phyloP scores from a whole-genome alignment of 164 flowering plant species.

The Magnolia officinalis region DNA sequence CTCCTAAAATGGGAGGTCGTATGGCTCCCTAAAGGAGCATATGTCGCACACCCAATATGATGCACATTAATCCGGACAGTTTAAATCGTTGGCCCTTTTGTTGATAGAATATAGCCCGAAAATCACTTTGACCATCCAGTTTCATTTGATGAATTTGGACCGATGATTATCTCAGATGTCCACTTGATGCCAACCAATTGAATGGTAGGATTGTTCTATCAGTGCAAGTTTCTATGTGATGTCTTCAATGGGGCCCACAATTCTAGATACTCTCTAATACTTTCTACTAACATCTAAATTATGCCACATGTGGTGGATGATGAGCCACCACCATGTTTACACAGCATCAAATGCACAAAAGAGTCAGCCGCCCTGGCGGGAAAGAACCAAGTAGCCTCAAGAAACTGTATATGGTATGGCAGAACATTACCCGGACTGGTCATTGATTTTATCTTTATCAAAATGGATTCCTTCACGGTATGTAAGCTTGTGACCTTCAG shows the following conservation, averaged over 20 bases:
- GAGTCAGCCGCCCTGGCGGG: not conserved
- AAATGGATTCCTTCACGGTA: constrained; percentile 69
- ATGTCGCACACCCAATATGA: not conserved
- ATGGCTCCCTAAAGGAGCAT: not conserved
- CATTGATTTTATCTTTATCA: constrained; percentile 57
- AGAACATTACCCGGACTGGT: constrained; percentile 43
- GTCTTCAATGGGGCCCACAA: not conserved
- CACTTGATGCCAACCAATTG: no score
- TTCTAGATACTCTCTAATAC: not conserved
- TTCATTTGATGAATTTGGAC: no score
- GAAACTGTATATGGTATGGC: not conserved
- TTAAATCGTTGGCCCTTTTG: no score
- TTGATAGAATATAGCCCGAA: no score
- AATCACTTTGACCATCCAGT: no score
- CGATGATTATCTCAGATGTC: no score
- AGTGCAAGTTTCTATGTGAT: not conserved
- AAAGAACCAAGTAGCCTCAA: not conserved
- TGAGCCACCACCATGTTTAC: not conserved
- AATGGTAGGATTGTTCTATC: not conserved
- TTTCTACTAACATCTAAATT: not conserved
- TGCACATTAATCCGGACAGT: not conserved
- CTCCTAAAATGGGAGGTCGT: no score
- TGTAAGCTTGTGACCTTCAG: constrained; percentile 41
- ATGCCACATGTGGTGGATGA: not conserved
- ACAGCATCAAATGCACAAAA: not conserved